Percentiles rank a stretch among this genome's conserved stretches.
Conservation (phyloP, 495 filamentous ascomycete genomes). For the Talaromyces stipitatus region DNA sequence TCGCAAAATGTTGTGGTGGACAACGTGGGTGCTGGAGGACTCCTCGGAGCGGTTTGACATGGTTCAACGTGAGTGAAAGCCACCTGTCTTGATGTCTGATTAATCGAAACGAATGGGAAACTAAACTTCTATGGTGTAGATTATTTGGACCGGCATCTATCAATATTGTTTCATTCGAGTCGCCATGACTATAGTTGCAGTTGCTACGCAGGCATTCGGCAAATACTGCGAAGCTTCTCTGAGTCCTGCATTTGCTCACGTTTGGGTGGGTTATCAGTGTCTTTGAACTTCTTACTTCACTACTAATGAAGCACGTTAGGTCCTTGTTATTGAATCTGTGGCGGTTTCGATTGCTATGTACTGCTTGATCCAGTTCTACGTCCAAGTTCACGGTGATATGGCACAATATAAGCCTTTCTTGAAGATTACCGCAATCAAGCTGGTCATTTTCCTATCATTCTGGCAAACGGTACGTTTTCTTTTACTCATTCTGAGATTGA, state of each 20-base stretch:
- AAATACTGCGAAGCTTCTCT: slow-evolving; percentile 74
- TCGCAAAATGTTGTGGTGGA: slow-evolving; percentile 61
- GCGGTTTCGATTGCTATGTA: slow-evolving; percentile 88
- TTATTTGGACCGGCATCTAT: slow-evolving; percentile 81
- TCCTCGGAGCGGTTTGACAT: slow-evolving; percentile 9
- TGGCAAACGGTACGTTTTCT: slow-evolving; percentile 63
- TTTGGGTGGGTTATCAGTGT: slow-evolving; percentile 66
- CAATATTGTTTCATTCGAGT: slow-evolving; percentile 87
- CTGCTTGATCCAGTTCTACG: slow-evolving; percentile 83
- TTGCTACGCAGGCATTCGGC: slow-evolving; percentile 59
- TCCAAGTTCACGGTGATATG: slow-evolving; percentile 63
- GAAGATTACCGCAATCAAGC: slow-evolving; percentile 82
- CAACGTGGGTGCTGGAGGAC: slow-evolving; percentile 60
- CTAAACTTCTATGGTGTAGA: slow-evolving; percentile 32
- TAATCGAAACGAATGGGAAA: neutral
- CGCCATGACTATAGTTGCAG: slow-evolving; percentile 74
- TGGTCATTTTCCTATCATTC: slow-evolving; percentile 92
- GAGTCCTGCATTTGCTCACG: slow-evolving; percentile 68
- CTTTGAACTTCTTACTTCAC: slow-evolving; percentile 4
- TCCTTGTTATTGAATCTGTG: slow-evolving; percentile 58
- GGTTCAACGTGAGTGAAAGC: slow-evolving; percentile 14
- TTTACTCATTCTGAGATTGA: neutral
- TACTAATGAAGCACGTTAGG: slow-evolving; percentile 30
- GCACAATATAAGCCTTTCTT: slow-evolving; percentile 65
- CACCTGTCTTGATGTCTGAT: too few relatives aligned